Conservation (phyloP, 2,329 filamentous ascomycete genomes). For the Cercospora sp. region DNA sequence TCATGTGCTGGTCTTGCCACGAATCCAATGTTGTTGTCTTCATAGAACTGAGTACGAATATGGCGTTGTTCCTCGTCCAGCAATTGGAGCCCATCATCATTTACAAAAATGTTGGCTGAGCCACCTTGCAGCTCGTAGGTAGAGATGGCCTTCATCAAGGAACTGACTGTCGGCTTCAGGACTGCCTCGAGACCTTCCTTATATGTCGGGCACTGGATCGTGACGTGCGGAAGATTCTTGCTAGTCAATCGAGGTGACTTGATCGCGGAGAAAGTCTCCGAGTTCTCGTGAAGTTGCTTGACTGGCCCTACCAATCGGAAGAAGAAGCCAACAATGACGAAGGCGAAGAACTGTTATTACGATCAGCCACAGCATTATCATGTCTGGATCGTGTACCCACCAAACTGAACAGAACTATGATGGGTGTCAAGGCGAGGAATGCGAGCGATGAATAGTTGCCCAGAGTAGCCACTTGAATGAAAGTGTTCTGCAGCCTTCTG, state of each 20-base stretch:
- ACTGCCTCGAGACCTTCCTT: conserved; percentile 77
- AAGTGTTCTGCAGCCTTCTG: background rate
- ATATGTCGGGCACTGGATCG: conserved; percentile 83
- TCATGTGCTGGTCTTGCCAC: conserved; percentile 54
- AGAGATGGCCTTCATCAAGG: conserved; percentile 74
- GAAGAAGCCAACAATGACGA: conserved; percentile 74
- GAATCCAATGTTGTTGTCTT: conserved; percentile 54
- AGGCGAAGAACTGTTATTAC: conserved; percentile 64
- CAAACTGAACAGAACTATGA: conserved; percentile 73
- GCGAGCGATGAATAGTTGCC: background rate
- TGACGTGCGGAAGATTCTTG: conserved; percentile 63
- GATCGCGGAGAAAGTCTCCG: conserved; percentile 78
- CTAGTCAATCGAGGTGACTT: conserved; percentile 63
- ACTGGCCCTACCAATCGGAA: conserved; percentile 76
- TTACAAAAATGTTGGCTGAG: conserved; percentile 76
- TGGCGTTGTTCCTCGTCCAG: conserved; percentile 53
- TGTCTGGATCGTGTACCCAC: conserved; percentile 34
- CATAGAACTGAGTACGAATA: conserved; percentile 51
- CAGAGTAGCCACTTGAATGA: background rate
- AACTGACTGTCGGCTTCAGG: conserved; percentile 74
- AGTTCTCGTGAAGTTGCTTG: conserved; percentile 69
- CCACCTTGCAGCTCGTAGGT: conserved; percentile 76
- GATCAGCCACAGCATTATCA: background rate
- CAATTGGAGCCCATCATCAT: conserved; percentile 73
- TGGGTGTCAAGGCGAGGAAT: background rate